Evolutionary conservation across 2,329 filamentous ascomycete genomes (phyloP), one percentile per base, ranked within the genome.

Genomic region (Ceratocystis ficicola): DNA sequence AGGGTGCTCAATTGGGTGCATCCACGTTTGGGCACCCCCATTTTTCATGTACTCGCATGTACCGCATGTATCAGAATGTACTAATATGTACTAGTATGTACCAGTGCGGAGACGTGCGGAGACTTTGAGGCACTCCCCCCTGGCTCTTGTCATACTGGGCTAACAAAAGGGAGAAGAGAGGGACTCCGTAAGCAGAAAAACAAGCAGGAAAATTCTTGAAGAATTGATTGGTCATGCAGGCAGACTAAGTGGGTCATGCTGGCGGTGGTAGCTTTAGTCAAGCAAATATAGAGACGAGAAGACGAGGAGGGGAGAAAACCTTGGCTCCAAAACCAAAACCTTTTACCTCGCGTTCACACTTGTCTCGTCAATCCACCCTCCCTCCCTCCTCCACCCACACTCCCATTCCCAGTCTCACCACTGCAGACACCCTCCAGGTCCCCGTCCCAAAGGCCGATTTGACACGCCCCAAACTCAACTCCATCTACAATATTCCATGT

Each of bases 391-490:
- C 66, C 63, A 62, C 57, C 66, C 63, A 65, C 63, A 67, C 63
- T 67, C 66, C 66, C 63, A 65, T 67, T 65, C 61, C 66, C 62
- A 67, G 57, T 67, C 66, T 67, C 66, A 67, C 66, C 66, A 55
- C 66, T 67, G 66, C 66, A 67, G 66, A 67, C 66, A 67, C 66
- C 66, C 66, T 65, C 65, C 65, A 66, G 44, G 63, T 65, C 66
- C 66, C 63, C 63, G 59, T 67, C 66, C 57, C 57, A 63, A 41
- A 50, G 44, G 41, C 64, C 59, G 44, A 62, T 67, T 65, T 52
- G 66, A 66, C 66, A 67, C 66, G 60, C 66, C 66, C 66, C 66
- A 67, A 62, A 62, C 44, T 62, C 63, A 60, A 63, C 52, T 52
- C 46, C 44, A 62, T 57, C 20, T 30, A 30, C 63, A 67, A 65